These are phyloP conservation scores for Rhizoclosmatium sp. DNA, from an alignment of 192 early-diverging fungal genomes.

Conservation along the genomic window DNA sequence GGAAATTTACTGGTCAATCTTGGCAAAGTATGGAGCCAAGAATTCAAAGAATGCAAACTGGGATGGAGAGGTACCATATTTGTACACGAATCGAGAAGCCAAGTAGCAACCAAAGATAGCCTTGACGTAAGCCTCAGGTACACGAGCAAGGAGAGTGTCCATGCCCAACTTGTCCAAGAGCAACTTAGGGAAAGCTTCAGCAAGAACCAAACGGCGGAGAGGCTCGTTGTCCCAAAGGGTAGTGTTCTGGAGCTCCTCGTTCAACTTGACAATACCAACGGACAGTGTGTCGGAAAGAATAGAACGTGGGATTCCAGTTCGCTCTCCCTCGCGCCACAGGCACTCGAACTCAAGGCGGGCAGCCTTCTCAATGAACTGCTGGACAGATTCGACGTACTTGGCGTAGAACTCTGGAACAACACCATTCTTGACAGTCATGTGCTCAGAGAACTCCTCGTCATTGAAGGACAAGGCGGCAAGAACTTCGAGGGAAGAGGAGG, in stretches of 20 bases:
- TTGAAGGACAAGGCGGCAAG: constrained; percentile 94
- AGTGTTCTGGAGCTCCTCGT: constrained; percentile 90
- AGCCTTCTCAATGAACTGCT: constrained; percentile 90
- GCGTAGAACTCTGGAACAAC: constrained; percentile 88
- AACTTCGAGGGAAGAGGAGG: constrained; percentile 96
- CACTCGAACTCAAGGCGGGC: constrained; percentile 93
- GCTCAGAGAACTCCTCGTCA: constrained; percentile 85
- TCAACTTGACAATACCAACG: constrained; percentile 89
- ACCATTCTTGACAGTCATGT: constrained; percentile 87
- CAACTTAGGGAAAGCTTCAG: constrained; percentile 92
- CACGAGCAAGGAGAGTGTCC: constrained; percentile 84
- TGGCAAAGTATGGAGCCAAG: constrained; percentile 76
- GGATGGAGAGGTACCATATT: constrained; percentile 88
- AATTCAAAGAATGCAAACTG: constrained; percentile 99
- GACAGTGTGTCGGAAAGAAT: constrained; percentile 92
- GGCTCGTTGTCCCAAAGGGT: constrained; percentile 91
- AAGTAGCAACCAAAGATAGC: constrained; percentile 98
- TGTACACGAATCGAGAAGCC: constrained; percentile 95
- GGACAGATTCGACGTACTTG: constrained; percentile 92
- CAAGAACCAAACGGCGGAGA: constrained; percentile 81
- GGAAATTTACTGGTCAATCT: constrained; percentile 37
- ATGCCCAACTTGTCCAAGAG: constrained; percentile 88
- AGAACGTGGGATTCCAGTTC: constrained; percentile 79
- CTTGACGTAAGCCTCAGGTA: constrained; percentile 93
- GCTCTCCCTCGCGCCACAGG: constrained; percentile 87